Evolutionary conservation across 169 alveolate genomes (phyloP).

Genomic region (Cryptosporidium viatorum): DNA sequence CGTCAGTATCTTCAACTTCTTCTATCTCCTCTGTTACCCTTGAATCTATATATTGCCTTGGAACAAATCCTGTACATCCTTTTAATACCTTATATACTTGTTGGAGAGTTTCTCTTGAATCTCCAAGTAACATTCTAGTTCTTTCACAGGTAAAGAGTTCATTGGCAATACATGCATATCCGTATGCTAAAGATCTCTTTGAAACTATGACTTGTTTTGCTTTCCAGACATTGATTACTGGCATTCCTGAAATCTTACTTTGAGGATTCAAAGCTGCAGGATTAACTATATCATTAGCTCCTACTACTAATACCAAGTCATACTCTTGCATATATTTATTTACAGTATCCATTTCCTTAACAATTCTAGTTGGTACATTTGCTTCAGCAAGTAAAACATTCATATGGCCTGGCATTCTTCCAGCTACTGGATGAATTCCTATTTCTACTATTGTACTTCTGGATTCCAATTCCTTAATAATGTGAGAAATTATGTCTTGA

Average conservation of each 20-base stretch:
- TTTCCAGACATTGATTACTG: slow-evolving; percentile 81
- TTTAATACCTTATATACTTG: slow-evolving; percentile 24
- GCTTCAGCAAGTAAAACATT: slow-evolving; percentile 81
- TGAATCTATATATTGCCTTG: slow-evolving; percentile 19
- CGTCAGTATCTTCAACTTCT: slow-evolving; percentile 18
- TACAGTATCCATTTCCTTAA: slow-evolving; percentile 81
- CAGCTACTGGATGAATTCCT: slow-evolving; percentile 82
- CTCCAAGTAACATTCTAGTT: slow-evolving; percentile 78
- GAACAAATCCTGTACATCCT: slow-evolving; percentile 1
- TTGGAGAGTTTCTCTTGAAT: slow-evolving; percentile 63
- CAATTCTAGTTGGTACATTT: slow-evolving; percentile 75
- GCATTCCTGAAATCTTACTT: slow-evolving; percentile 81
- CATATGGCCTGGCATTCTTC: slow-evolving; percentile 82
- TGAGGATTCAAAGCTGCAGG: slow-evolving; percentile 80
- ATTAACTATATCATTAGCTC: slow-evolving; percentile 86
- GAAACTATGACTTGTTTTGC: slow-evolving; percentile 78
- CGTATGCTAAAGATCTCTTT: slow-evolving; percentile 79
- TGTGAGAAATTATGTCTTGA: slow-evolving; percentile 78
- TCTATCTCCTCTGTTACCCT: slow-evolving; percentile 53
- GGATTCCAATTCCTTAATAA: slow-evolving; percentile 71
- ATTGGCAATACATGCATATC: slow-evolving; percentile 81
- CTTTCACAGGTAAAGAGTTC: slow-evolving; percentile 80
- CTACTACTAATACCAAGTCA: slow-evolving; percentile 82
- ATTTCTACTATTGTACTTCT: slow-evolving; percentile 76
- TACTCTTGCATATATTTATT: slow-evolving; percentile 78